These are phyloP conservation scores for Hyphodiscus sp. DNA, from an alignment of 2,329 filamentous ascomycete species.

Conservation along the genomic window DNA sequence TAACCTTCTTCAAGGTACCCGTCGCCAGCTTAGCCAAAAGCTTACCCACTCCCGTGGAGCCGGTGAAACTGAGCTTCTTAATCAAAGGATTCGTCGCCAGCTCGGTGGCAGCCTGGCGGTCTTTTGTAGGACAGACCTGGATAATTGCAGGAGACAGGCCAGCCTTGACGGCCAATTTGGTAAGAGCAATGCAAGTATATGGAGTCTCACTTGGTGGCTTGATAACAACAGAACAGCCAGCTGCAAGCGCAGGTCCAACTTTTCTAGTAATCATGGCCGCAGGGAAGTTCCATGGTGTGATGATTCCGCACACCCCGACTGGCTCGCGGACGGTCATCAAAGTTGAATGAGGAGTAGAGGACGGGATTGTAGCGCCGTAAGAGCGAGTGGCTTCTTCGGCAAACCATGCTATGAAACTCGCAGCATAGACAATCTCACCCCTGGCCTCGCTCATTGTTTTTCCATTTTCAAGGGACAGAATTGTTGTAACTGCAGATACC, in stretches of 20 bases:
- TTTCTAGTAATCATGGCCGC: slow-evolving; percentile 33
- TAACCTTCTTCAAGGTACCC: slow-evolving; percentile 35
- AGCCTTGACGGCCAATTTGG: slow-evolving; percentile 50
- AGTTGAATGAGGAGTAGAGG: slow-evolving; percentile 61
- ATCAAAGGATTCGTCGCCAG: slow-evolving; percentile 4
- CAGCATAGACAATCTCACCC: slow-evolving; percentile 63
- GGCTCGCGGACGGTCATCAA: slow-evolving; percentile 73
- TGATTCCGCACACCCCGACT: slow-evolving; percentile 71
- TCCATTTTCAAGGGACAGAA: slow-evolving; percentile 83
- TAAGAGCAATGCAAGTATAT: slow-evolving; percentile 6
- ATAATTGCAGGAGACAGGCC: slow-evolving; percentile 77
- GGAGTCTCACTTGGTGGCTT: slow-evolving; percentile 49
- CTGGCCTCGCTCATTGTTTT: slow-evolving; percentile 69
- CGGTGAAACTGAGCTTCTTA: slow-evolving; percentile 29
- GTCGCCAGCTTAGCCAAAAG: slow-evolving; percentile 34
- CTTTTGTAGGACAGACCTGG: slow-evolving; percentile 8
- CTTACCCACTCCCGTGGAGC: slow-evolving; percentile 32
- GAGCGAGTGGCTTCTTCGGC: slow-evolving; percentile 65
- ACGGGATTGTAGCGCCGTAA: slow-evolving; percentile 67
- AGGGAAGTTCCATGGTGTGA: slow-evolving; percentile 81
- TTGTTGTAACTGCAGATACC: slow-evolving; percentile 50
- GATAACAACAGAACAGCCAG: slow-evolving; percentile 51
- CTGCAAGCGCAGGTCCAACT: slow-evolving; percentile 51
- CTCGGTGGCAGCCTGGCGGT: slow-evolving; percentile 1
- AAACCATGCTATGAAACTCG: slow-evolving; percentile 73